These are phyloP conservation scores for Boechera retrofracta DNA, from an alignment of 345 rosid genomes.

Conservation along the genomic window DNA sequence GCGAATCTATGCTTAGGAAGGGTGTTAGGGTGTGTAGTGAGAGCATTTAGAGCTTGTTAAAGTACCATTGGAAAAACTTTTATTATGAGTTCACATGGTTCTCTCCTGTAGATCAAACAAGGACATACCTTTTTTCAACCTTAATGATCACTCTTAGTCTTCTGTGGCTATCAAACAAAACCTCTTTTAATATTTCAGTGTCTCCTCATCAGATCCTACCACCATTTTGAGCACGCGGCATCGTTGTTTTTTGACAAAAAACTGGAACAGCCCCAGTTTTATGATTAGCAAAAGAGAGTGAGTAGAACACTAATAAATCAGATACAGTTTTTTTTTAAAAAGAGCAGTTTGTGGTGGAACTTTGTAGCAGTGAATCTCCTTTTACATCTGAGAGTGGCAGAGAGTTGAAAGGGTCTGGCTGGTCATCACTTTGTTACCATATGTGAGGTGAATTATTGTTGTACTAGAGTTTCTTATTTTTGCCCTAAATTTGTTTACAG, in stretches of 20 bases:
- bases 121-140: slow-evolving; percentile 45
- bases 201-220: slow-evolving; percentile 45
- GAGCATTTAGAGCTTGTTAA: not conserved
- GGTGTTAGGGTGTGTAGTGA: slow-evolving; percentile 1
- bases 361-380: too few species aligned
- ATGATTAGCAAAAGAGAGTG: too few species aligned
- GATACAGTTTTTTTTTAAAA: too few species aligned
- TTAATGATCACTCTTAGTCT: slow-evolving; percentile 38
- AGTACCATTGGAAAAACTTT: slow-evolving; percentile 33
- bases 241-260: not conserved
- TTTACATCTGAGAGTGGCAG: too few species aligned
- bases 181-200: slow-evolving; percentile 37
- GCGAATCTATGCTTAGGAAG: not conserved
- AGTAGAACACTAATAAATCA: too few species aligned
- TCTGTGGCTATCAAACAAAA: slow-evolving; percentile 40
- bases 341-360: too few species aligned
- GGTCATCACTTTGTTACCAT: too few species aligned
- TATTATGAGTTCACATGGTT: slow-evolving; percentile 47
- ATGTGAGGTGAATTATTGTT: too few species aligned
- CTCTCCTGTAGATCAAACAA: slow-evolving; percentile 44
- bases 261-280: too few species aligned
- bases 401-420: too few species aligned
- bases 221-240: slow-evolving; percentile 25
- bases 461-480: too few species aligned
- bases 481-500: too few species aligned